These are phyloP conservation scores for Phytomonas sp. DNA, from an alignment of 208 protist species.

Conservation along the genomic window DNA sequence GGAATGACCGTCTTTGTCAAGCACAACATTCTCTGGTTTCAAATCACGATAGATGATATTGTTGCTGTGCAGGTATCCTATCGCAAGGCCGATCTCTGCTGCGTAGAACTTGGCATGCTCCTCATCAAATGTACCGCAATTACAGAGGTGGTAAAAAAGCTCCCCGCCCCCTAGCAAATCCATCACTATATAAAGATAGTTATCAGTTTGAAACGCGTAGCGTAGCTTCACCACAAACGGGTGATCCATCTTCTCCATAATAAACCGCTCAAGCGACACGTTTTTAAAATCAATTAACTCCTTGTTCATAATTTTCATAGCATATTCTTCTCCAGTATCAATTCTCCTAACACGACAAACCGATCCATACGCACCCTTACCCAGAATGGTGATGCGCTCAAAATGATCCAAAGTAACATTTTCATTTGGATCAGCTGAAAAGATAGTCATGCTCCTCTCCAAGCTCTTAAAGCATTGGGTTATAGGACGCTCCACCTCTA, in stretches of 20 bases:
- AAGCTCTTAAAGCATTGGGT: conserved; percentile 11
- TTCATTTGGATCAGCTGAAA: conserved; percentile 12
- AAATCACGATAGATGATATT: conserved; percentile 92
- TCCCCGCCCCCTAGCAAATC: conserved; percentile 91
- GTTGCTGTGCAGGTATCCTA: conserved; percentile 88
- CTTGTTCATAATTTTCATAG: conserved; percentile 90
- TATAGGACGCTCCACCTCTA: background rate
- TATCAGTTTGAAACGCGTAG: conserved; percentile 93
- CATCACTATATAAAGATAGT: conserved; percentile 89
- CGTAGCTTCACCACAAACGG: conserved; percentile 93
- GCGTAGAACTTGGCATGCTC: conserved; percentile 86
- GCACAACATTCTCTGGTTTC: conserved; percentile 88
- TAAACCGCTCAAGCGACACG: conserved; percentile 77
- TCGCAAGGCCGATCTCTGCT: conserved; percentile 82
- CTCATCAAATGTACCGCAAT: conserved; percentile 53
- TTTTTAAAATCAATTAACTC: conserved; percentile 44
- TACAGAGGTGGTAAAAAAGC: conserved; percentile 79
- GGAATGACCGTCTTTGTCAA: conserved; percentile 79
- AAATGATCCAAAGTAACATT: conserved; percentile 86
- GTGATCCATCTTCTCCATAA: conserved; percentile 89
- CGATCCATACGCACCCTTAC: conserved; percentile 87
- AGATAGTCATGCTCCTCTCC: conserved; percentile 22
- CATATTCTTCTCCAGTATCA: conserved; percentile 76
- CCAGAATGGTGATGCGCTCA: conserved; percentile 77
- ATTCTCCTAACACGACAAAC: conserved; percentile 90